Conservation (phyloP, 352 stramenopile species). For the Phytophthora ramorum region DNA sequence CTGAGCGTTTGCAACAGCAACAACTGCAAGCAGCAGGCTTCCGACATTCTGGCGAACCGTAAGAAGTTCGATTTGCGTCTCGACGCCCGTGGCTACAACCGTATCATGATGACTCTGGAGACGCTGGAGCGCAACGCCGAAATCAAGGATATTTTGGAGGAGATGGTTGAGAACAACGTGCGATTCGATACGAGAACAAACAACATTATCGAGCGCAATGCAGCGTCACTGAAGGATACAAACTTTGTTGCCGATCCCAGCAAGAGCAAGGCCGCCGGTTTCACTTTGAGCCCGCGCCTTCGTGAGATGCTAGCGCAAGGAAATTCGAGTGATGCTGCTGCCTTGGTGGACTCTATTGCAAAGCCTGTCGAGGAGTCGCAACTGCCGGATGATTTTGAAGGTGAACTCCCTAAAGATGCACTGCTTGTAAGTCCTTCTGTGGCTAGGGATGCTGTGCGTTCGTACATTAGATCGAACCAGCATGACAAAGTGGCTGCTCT, state of each 20-base stretch:
- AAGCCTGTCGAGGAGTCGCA: constrained; percentile 47
- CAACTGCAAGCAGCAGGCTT: constrained; percentile 72
- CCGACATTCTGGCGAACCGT: constrained; percentile 79
- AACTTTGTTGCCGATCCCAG: constrained; percentile 36
- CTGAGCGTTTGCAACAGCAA: constrained; percentile 75
- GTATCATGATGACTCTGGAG: constrained; percentile 75
- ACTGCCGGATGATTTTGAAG: constrained; percentile 45
- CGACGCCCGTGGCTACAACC: constrained; percentile 76
- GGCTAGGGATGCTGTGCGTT: constrained; percentile 48
- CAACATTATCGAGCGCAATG: constrained; percentile 65
- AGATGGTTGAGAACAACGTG: constrained; percentile 68
- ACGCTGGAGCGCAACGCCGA: constrained; percentile 72
- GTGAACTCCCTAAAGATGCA: constrained; percentile 26
- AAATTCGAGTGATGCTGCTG: constrained; percentile 40
- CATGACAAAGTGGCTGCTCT: constrained; percentile 63
- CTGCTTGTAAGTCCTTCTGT: constrained; percentile 52
- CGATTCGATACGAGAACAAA: constrained; percentile 67
- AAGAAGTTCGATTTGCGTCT: constrained; percentile 79
- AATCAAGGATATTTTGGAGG: constrained; percentile 60
- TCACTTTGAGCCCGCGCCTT: constrained; percentile 51
- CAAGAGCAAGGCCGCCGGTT: constrained; percentile 38
- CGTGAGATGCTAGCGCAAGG: constrained; percentile 53
- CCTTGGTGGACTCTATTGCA: constrained; percentile 48
- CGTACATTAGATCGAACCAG: constrained; percentile 58
- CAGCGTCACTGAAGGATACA: constrained; percentile 46